phyloP scores from a whole-genome alignment of 2,329 filamentous ascomycete species.

The Ophiosphaerella herpotricha region DNA sequence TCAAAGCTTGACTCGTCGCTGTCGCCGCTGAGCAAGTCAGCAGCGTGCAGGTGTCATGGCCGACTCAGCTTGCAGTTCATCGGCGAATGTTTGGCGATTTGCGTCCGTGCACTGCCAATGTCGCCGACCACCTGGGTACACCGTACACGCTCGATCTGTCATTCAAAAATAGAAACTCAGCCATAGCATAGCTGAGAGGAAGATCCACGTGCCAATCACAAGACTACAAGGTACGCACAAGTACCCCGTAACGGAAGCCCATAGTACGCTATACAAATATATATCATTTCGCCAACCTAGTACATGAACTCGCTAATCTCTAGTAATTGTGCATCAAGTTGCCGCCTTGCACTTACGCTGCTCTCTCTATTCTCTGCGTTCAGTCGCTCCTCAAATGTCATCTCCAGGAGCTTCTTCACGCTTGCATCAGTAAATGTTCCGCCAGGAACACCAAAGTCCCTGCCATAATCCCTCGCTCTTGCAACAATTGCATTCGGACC shows the following conservation, averaged over 20 bases:
- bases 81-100: too few relatives aligned
- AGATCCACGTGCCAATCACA: too few relatives aligned
- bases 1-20: too few relatives aligned
- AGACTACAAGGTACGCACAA: not conserved
- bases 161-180: too few relatives aligned
- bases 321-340: conserved; percentile 71
- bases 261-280: not conserved
- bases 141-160: too few relatives aligned
- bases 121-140: too few relatives aligned
- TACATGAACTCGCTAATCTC: conserved; percentile 74
- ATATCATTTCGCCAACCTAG: conserved; percentile 8
- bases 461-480: conserved; percentile 58
- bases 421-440: conserved; percentile 45
- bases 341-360: conserved; percentile 65
- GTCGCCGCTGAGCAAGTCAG: too few relatives aligned
- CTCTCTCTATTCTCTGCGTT: conserved; percentile 71
- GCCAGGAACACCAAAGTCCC: conserved; percentile 28
- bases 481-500: conserved; percentile 69
- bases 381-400: conserved; percentile 55
- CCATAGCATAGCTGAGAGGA: too few relatives aligned
- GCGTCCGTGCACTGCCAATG: too few relatives aligned
- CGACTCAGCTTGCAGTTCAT: too few relatives aligned
- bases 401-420: conserved; percentile 48
- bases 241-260: not conserved
- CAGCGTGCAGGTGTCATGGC: too few relatives aligned